These are phyloP conservation scores for Candida endomychidarum DNA, from an alignment of 805 yeast genomes.

Conservation along the genomic window DNA sequence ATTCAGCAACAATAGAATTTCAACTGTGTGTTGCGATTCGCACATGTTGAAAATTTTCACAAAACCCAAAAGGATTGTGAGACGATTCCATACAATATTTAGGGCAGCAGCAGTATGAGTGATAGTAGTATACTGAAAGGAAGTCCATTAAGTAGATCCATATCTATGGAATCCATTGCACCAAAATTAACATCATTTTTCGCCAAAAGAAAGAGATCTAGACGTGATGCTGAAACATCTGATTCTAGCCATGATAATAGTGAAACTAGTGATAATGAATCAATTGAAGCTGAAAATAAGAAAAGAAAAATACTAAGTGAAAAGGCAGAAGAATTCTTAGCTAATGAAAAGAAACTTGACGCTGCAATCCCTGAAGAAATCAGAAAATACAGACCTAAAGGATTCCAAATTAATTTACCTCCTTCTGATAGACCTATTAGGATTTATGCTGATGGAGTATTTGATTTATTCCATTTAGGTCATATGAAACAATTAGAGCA, in stretches of 20 bases:
- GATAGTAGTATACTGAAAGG: not conserved
- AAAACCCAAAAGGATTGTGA: not conserved
- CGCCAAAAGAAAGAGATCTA: constrained; percentile 24
- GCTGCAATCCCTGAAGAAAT: constrained; percentile 64
- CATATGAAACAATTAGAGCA: constrained; percentile 98
- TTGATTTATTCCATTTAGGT: constrained; percentile 93
- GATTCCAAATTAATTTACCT: constrained; percentile 77
- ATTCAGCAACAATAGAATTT: not conserved
- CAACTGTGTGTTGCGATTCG: constrained; percentile 1
- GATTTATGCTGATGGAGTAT: constrained; percentile 98
- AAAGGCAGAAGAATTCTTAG: constrained; percentile 33
- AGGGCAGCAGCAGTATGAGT: not conserved
- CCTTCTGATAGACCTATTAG: constrained; percentile 84
- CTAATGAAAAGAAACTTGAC: constrained; percentile 60
- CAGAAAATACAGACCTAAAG: constrained; percentile 76
- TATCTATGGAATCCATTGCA: constrained; percentile 42
- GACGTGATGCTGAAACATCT: constrained; percentile 12
- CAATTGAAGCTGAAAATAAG: constrained; percentile 12
- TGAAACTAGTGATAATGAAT: constrained; percentile 20
- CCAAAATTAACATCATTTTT: constrained; percentile 37
- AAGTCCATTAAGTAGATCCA: constrained; percentile 29
- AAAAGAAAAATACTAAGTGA: constrained; percentile 27
- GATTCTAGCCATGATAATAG: constrained; percentile 13
- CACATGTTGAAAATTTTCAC: constrained; percentile 7
- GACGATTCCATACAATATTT: not conserved